Conservation (phyloP, 345 rosid species). For the Citrus reticulata region DNA sequence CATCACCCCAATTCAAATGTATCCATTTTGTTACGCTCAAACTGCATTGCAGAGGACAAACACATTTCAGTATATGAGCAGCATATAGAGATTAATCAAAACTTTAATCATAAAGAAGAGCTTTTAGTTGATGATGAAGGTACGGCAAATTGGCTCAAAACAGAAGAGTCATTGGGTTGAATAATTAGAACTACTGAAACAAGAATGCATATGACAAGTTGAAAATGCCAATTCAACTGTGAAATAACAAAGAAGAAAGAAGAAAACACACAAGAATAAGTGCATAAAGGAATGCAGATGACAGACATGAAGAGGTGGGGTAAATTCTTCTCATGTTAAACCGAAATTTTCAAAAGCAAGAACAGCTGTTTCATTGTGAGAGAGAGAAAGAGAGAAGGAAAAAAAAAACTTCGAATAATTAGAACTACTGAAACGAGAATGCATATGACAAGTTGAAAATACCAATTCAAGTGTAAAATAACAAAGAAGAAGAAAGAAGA, state of each 20-base stretch:
- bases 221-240: too few relatives aligned
- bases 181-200: not conserved
- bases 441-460: not conserved
- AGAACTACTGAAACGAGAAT: not conserved
- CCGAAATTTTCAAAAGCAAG: not conserved
- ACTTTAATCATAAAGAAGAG: not conserved
- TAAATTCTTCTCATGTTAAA: not conserved
- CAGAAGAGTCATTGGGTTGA: not conserved
- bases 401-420: not conserved
- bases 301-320: not conserved
- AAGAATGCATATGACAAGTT: not conserved
- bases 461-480: not conserved
- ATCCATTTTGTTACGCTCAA: constrained; percentile 97
- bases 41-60: constrained; percentile 39
- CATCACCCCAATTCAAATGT: constrained; percentile 97
- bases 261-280: not conserved
- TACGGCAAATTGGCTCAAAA: not conserved
- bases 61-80: constrained; percentile 4
- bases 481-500: not conserved
- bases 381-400: not conserved
- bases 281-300: not conserved
- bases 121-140: not conserved
- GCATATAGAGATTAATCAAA: not conserved
- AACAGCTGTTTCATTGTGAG: not conserved
- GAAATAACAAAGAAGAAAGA: not conserved